Base-by-base conservation (phyloP, 768 basidiomycete species). In the Suillus spraguei region DNA sequence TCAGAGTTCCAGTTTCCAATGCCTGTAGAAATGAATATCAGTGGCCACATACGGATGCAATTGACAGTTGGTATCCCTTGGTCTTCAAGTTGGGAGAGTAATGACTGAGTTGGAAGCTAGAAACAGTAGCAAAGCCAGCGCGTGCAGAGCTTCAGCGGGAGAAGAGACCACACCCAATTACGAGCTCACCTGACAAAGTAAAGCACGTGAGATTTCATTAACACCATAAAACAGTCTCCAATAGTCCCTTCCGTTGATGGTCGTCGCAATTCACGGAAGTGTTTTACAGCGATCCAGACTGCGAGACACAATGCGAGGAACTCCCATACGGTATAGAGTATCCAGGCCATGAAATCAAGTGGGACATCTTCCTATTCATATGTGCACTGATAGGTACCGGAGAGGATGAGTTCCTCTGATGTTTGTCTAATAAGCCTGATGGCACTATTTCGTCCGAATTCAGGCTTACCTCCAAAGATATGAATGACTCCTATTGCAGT, bases 251-350 rank as follows among this genome's bases (percentile, higher is more conserved):
- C 17, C 5, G 32, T 33, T 2, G 32, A 52, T 28, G 24, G 10
- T 32, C 14, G 50, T 33, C 16, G 50, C 32, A 32, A 9, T 54
- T 54, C 53, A 54, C 11, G 11, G n/a, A 54, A 33, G 20, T 54
- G 53, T 54, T 54, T 54, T 54, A 54, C 32, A 33, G 20, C 20
- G 8, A 35, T 54, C 53, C 53, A 54, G 33, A 35, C 20, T 35
- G 53, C 53, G n/a, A 54, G 33, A 54, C 20, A 35, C 20, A 35
- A 11, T 35, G 33, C 53, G 5, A 54, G 32, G 33, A 54, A 5
- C 53, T 54, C 53, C 52, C 20, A 53, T 54, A 20, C 20, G n/a
- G n/a, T 20, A 1, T n/a, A 33, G n/a, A 54, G 16, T 22, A 20
- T 6, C 32, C 33, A 54, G 13, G 20, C 11, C 53, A 35, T 10